Percentiles rank a stretch among this genome's conserved stretches.
Evolutionary conservation across 352 stramenopile genomes (phyloP).

Genomic region (Phytophthora capsici): DNA sequence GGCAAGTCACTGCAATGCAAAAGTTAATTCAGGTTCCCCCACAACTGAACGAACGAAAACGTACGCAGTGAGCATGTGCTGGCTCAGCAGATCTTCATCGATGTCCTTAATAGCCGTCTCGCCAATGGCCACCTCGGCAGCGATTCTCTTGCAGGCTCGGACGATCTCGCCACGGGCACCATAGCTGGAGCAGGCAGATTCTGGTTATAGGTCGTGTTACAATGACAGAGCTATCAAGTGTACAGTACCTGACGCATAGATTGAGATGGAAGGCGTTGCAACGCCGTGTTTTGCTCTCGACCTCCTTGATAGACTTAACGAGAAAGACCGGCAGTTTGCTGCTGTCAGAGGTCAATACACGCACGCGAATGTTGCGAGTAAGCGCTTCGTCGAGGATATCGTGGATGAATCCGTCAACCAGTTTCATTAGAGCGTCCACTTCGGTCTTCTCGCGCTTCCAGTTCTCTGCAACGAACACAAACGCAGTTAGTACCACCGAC

Average conservation of each 20-base stretch:
- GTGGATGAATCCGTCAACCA: constrained; percentile 95
- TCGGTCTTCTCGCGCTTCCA: constrained; percentile 92
- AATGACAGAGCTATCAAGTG: neutral
- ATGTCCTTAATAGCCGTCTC: constrained; percentile 71
- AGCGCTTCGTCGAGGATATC: constrained; percentile 87
- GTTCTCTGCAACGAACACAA: constrained; percentile 81
- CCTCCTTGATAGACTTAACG: constrained; percentile 64
- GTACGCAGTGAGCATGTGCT: constrained; percentile 81
- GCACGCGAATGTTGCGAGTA: constrained; percentile 92
- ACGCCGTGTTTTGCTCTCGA: constrained; percentile 88
- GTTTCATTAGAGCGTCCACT: constrained; percentile 92
- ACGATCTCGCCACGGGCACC: constrained; percentile 95
- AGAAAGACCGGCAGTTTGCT: constrained; percentile 71
- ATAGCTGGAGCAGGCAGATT: constrained; percentile 80
- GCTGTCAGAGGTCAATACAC: constrained; percentile 86
- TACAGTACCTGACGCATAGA: constrained; percentile 73
- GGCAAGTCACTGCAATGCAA: constrained; percentile 70
- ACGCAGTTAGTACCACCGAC: constrained; percentile 7
- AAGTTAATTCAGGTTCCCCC: constrained; percentile 5
- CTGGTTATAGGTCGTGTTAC: neutral
- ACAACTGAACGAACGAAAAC: constrained; percentile 33
- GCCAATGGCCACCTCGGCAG: constrained; percentile 79
- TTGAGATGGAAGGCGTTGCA: constrained; percentile 86
- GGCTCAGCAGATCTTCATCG: constrained; percentile 74
- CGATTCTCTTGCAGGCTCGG: constrained; percentile 89